phyloP scores from a whole-genome alignment of 2,329 filamentous ascomycete genomes.

The Botrytis tulipae region DNA sequence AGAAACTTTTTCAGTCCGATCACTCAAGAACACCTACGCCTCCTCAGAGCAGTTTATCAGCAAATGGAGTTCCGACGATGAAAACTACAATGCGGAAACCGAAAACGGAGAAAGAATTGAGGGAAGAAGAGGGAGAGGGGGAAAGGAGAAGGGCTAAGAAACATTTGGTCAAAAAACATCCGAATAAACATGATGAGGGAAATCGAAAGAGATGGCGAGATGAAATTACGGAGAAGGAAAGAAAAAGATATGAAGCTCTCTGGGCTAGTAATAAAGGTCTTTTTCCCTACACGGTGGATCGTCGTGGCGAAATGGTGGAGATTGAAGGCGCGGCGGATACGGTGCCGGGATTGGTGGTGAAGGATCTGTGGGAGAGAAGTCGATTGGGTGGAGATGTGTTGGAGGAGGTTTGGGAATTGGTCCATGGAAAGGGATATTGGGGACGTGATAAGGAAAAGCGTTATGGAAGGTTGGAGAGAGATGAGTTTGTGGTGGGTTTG shows the following conservation, averaged over 20 bases:
- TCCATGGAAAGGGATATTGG: constrained; percentile 54
- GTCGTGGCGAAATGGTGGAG: constrained; percentile 66
- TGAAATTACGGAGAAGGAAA: constrained; percentile 66
- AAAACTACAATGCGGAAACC: constrained; percentile 39
- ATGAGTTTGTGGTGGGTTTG: constrained; percentile 79
- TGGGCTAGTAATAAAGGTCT: constrained; percentile 79
- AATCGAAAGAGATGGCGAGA: constrained; percentile 75
- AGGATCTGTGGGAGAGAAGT: constrained; percentile 74
- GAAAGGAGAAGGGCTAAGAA: constrained; percentile 52
- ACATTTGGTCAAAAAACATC: constrained; percentile 63
- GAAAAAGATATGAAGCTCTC: constrained; percentile 79
- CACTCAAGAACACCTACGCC: constrained; percentile 23
- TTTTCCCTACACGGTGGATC: constrained; percentile 65
- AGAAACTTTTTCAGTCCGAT: constrained; percentile 39
- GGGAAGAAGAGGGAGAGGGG: constrained; percentile 54
- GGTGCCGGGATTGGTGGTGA: constrained; percentile 41
- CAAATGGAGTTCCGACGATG: not conserved
- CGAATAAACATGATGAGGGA: constrained; percentile 72
- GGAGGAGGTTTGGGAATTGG: constrained; percentile 76
- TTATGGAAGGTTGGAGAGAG: constrained; percentile 57
- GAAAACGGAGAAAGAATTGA: constrained; percentile 60
- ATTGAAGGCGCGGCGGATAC: constrained; percentile 63
- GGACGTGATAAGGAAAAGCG: constrained; percentile 49
- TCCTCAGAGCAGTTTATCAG: not conserved
- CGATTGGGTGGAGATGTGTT: constrained; percentile 66